Conservation (phyloP, 257 asterid species). For the Rehmannia glutinosa region DNA sequence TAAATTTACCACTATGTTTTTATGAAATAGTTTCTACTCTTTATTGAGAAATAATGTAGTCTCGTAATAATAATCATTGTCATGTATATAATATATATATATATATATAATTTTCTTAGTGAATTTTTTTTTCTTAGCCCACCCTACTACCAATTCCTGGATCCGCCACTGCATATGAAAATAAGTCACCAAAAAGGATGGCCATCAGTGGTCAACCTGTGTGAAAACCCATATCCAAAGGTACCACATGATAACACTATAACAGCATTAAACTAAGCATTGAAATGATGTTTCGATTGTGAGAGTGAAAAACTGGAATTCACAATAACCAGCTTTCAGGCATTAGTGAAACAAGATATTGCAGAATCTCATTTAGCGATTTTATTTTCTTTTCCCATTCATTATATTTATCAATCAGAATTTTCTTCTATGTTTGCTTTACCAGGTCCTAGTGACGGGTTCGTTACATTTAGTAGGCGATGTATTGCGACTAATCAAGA, state of each 20-base stretch:
- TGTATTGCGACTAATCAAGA: slow-evolving; percentile 72
- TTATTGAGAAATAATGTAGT: no score
- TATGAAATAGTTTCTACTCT: no score
- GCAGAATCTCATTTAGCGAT: not conserved
- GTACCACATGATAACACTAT: no score
- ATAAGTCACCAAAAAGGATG: not conserved
- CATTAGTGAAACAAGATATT: not conserved
- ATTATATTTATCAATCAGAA: not conserved
- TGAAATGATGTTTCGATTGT: not conserved
- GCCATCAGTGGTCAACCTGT: no score
- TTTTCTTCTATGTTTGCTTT: slow-evolving; percentile 3
- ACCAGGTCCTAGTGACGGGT: slow-evolving; percentile 88
- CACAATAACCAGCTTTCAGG: not conserved
- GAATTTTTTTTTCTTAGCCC: no score
- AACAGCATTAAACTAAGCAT: not conserved
- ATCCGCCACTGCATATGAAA: no score
- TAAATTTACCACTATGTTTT: no score
- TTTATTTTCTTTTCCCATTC: not conserved
- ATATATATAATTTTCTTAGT: no score
- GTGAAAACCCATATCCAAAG: no score
- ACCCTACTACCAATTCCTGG: no score
- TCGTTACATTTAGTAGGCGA: slow-evolving; percentile 90
- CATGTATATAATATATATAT: no score
- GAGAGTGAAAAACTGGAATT: not conserved
- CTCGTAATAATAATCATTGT: no score